Evolutionary conservation across 2,329 filamentous ascomycete genomes (phyloP).

Genomic region (Plectosphaerella cucumerina): DNA sequence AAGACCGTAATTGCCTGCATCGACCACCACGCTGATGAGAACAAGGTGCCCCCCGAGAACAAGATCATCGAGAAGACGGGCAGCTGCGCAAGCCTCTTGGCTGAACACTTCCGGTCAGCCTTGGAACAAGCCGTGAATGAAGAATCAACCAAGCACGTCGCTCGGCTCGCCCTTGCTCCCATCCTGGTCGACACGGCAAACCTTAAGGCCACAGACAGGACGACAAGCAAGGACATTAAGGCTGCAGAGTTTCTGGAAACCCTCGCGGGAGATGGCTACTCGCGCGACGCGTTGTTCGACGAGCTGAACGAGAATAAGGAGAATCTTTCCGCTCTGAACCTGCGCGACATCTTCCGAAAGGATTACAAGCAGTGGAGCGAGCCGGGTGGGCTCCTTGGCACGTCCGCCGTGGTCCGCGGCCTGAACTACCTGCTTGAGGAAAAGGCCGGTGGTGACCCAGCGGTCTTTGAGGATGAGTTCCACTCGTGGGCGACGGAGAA

Average conservation of each 20-base stretch:
- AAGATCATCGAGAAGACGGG: conserved; percentile 63
- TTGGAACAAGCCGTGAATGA: conserved; percentile 46
- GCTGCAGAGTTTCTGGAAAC: conserved; percentile 57
- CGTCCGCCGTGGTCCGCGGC: conserved; percentile 57
- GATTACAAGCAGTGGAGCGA: conserved; percentile 81
- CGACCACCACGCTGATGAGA: conserved; percentile 77
- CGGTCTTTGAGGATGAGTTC: conserved; percentile 44
- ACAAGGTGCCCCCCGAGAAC: conserved; percentile 43
- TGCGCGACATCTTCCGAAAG: conserved; percentile 70
- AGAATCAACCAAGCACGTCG: conserved; percentile 53
- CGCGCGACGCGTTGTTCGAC: conserved; percentile 50
- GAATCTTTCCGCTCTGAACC: conserved; percentile 55
- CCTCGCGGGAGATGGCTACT: conserved; percentile 20
- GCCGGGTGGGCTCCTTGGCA: conserved; percentile 55
- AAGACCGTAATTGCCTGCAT: conserved; percentile 59
- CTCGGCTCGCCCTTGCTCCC: conserved; percentile 63
- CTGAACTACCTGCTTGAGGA: conserved; percentile 51
- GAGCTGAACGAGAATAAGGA: conserved; percentile 62
- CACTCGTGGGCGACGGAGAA: conserved; percentile 44
- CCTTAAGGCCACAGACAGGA: conserved; percentile 59
- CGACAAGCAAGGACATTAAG: conserved; percentile 54
- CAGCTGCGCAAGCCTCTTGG: conserved; percentile 69
- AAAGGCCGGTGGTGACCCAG: conserved; percentile 41
- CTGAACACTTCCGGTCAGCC: conserved; percentile 49
- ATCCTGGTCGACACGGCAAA: conserved; percentile 72